Conservation (phyloP, 768 basidiomycete species). For the Neoboletus magnificus region DNA sequence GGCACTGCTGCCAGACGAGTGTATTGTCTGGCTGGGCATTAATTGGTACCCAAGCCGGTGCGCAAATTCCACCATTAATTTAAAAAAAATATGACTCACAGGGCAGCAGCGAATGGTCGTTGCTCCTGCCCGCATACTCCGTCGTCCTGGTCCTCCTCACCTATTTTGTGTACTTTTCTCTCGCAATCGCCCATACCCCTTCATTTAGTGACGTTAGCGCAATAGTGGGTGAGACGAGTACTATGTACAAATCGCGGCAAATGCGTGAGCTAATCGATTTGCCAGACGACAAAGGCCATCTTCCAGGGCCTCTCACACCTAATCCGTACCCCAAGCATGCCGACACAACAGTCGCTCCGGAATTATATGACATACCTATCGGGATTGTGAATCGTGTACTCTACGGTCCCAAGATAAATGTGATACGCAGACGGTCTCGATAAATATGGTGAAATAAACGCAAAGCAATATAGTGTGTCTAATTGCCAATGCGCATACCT, state of each 20-base stretch:
- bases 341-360: conserved; percentile 48
- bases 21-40: conserved; percentile 62
- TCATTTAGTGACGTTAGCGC: conserved; percentile 61
- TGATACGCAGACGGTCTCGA: conserved; percentile 8
- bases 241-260: conserved; percentile 8
- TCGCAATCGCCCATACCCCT: conserved; percentile 72
- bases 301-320: conserved; percentile 36
- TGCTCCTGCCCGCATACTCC: conserved; percentile 78
- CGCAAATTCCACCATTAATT: conserved; percentile 7
- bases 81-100: not conserved
- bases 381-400: conserved; percentile 75
- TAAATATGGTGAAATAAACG: conserved; percentile 20
- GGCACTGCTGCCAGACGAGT: conserved; percentile 75
- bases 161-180: conserved; percentile 72
- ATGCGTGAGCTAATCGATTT: conserved; percentile 9
- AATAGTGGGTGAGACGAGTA: conserved; percentile 54
- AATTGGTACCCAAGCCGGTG: conserved; percentile 89
- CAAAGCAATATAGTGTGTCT: conserved; percentile 5
- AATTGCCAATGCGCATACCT: not conserved
- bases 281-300: conserved; percentile 55
- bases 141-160: conserved; percentile 68
- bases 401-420: conserved; percentile 38
- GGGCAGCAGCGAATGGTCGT: conserved; percentile 73
- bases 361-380: conserved; percentile 79
- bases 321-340: conserved; percentile 52